Base-by-base conservation (phyloP, 1,284 basidiomycete genomes). In the Somion occarium region DNA sequence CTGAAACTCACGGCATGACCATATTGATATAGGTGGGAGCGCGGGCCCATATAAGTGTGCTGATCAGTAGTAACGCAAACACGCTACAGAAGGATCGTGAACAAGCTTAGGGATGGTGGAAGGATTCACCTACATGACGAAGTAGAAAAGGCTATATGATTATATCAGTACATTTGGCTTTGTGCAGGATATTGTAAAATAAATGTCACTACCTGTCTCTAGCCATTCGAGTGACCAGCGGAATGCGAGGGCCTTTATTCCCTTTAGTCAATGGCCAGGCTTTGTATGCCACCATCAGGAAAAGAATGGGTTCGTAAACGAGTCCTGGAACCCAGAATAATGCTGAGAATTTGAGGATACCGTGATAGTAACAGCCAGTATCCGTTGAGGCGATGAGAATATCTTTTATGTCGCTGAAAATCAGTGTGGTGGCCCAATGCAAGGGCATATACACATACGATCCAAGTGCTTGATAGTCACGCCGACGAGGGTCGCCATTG, bases 291-390 rank as follows among this genome's bases (percentile, higher is more conserved):
- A 64, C 64, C 15, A 66, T 53, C 18, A 49, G 38, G 25, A 59
- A 64, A 23, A 66, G 53, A 13, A 65, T 50, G 1, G 63, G 64
- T 39, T 66, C 64, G n/a, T 57, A 58, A 4, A 64, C 38, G 7
- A 66, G 51, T 3, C 59, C 61, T 23, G 64, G 63, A 1, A 61
- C 51, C 61, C 64, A 66, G 48, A 66, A 61, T 1, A 64, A 44
- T 0, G 61, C 59, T 3, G 64, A 63, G 12, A 59, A 26, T 2
- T 53, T 55, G 19, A 59, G 50, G 22, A 65, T 44, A 5, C 57
- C 59, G 5, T 55, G 50, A 44, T 64, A 65, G 15, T 56, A 55
- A 51, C 64, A 66, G 18, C 64, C 64, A 1, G 55, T 61, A n/a
- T 56, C 46, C 1, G 64, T 64, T 1, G 64, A 61, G 9, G 62